Evolutionary conservation across 352 stramenopile species (phyloP).

Genomic region (Globisporangium middletonii): DNA sequence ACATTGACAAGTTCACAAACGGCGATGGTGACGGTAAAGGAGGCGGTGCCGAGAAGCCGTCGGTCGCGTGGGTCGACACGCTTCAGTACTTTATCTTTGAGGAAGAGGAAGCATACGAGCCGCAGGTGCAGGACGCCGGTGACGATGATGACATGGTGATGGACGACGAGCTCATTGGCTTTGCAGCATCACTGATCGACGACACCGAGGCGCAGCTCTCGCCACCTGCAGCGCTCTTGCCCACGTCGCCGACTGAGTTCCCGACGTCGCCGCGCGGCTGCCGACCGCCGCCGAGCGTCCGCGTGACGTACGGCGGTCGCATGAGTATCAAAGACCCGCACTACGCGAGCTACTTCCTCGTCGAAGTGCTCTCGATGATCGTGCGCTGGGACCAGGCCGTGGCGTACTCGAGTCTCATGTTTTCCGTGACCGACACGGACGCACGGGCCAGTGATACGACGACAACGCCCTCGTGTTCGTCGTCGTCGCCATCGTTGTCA

Average conservation of each 20-base stretch:
- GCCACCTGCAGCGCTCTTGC: background rate
- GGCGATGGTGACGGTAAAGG: background rate
- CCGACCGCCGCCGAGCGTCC: conserved; percentile 15
- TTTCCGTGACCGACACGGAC: conserved; percentile 4
- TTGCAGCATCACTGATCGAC: conserved; percentile 21
- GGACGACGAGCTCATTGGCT: conserved; percentile 30
- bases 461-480: background rate
- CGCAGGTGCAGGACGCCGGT: conserved; percentile 11
- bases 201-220: conserved; percentile 31
- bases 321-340: conserved; percentile 36
- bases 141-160: conserved; percentile 17
- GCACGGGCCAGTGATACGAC: background rate
- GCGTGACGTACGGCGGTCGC: conserved; percentile 38
- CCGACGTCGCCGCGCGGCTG: background rate
- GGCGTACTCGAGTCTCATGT: conserved; percentile 8
- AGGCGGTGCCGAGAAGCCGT: conserved; percentile 14
- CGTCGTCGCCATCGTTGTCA: background rate
- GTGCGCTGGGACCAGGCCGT: conserved; percentile 17
- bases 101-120: background rate
- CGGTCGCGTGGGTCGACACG: conserved; percentile 37
- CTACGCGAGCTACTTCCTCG: conserved; percentile 20
- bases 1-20: conserved; percentile 29
- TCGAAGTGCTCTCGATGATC: conserved; percentile 16
- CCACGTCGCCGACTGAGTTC: background rate
- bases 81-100: conserved; percentile 39